phyloP scores from a whole-genome alignment of 306 rosid genomes.

The Prosopis cineraria region DNA sequence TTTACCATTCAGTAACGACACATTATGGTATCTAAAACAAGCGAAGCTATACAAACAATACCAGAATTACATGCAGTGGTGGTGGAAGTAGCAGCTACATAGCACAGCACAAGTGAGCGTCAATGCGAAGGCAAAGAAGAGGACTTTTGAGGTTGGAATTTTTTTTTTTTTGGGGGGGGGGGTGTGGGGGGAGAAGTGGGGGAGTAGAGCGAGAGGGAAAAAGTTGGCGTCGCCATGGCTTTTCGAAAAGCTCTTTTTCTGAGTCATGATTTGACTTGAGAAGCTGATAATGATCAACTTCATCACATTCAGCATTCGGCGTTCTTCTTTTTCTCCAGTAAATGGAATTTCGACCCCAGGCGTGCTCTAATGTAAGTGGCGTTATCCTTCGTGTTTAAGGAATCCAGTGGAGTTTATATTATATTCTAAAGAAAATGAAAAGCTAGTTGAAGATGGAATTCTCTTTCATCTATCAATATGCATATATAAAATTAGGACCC shows the following conservation, averaged over 20 bases:
- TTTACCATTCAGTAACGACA: constrained; percentile 29
- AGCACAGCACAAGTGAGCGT: background rate
- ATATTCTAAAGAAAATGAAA: background rate
- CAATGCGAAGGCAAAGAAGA: background rate
- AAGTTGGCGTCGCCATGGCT: background rate
- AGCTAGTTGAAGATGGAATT: too few species aligned
- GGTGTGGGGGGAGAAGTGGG: background rate
- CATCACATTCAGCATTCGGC: background rate
- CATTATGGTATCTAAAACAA: constrained; percentile 14
- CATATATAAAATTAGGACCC: too few species aligned
- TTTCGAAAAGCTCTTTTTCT: constrained; percentile 4
- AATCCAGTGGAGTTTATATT: background rate
- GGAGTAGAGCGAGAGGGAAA: background rate
- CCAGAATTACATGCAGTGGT: background rate
- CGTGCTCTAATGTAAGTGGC: constrained; percentile 2
- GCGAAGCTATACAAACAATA: background rate
- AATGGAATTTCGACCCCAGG: background rate
- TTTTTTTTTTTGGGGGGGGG: too few species aligned
- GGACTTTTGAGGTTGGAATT: background rate
- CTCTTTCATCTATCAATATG: too few species aligned
- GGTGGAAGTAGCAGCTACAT: background rate
- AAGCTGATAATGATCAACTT: background rate
- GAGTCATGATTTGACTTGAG: background rate
- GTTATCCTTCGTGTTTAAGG: background rate
- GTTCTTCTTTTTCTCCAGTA: background rate